These are phyloP conservation scores for Apiotrichum laibachii DNA, from an alignment of 1,284 basidiomycete genomes.

Conservation along the genomic window DNA sequence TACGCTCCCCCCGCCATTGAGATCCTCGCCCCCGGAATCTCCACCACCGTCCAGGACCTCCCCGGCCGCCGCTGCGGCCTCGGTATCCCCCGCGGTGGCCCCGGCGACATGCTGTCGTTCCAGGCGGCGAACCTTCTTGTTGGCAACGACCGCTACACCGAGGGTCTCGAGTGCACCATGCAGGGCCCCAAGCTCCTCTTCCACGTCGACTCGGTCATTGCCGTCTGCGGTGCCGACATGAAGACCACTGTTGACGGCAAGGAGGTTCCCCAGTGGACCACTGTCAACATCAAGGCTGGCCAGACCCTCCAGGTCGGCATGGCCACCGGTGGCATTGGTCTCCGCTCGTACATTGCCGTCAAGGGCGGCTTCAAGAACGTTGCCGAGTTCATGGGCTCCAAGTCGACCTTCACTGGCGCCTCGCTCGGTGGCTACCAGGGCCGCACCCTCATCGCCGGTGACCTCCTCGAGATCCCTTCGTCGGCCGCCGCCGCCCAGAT, in stretches of 20 bases:
- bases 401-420: conserved; percentile 38
- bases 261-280: conserved; percentile 56
- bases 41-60: conserved; percentile 64
- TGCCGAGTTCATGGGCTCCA: conserved; percentile 58
- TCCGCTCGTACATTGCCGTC: conserved; percentile 61
- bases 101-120: conserved; percentile 64
- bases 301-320: conserved; percentile 54
- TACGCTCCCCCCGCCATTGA: conserved; percentile 55
- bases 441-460: conserved; percentile 54
- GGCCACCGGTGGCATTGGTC: conserved; percentile 52
- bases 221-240: conserved; percentile 59
- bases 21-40: conserved; percentile 60
- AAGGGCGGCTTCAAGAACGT: conserved; percentile 63
- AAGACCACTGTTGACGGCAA: conserved; percentile 55
- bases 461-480: conserved; percentile 43
- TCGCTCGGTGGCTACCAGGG: conserved; percentile 50
- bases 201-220: conserved; percentile 56
- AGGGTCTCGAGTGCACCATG: conserved; percentile 60
- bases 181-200: conserved; percentile 54
- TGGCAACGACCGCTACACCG: conserved; percentile 58
- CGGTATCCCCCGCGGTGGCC: conserved; percentile 67
- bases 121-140: conserved; percentile 62
- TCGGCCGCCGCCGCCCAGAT: background rate
- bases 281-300: conserved; percentile 55
- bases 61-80: conserved; percentile 60